Evolutionary conservation across 768 basidiomycete genomes (phyloP).

Genomic region (Lactifluus echinatus): DNA sequence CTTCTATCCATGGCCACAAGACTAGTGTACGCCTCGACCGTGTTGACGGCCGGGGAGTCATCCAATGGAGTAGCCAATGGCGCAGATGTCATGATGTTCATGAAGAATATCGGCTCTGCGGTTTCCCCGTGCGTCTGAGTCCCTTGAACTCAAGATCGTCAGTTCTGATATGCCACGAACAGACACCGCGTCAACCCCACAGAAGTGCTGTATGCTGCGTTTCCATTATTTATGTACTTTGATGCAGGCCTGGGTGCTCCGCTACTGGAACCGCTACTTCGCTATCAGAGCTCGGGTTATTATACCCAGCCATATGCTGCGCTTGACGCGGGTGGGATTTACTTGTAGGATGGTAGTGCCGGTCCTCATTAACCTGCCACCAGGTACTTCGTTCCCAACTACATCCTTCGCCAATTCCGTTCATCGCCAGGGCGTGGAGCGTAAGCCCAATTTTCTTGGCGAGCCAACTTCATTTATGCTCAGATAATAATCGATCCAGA

Average conservation of each 20-base stretch:
- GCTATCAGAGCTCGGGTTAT: background rate
- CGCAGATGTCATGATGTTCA: constrained; percentile 21
- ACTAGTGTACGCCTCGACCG: constrained; percentile 9
- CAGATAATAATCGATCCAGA: background rate
- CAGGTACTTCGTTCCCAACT: constrained; percentile 8
- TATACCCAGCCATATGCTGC: constrained; percentile 7
- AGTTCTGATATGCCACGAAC: background rate
- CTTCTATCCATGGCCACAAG: constrained; percentile 8
- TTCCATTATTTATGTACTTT: constrained; percentile 17
- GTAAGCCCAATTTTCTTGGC: background rate
- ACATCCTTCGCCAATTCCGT: background rate
- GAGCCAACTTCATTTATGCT: background rate
- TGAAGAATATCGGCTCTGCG: constrained; percentile 7
- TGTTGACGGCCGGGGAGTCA: constrained; percentile 9
- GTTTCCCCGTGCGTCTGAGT: background rate
- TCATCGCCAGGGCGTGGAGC: constrained; percentile 15
- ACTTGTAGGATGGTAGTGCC: background rate
- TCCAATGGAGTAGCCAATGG: background rate
- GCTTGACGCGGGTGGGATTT: constrained; percentile 10
- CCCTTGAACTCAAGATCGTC: background rate
- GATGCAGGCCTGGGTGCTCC: constrained; percentile 7
- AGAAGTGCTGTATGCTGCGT: constrained; percentile 11
- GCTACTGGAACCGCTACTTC: constrained; percentile 16
- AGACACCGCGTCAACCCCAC: constrained; percentile 15
- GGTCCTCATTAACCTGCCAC: background rate